Conservation (phyloP, 176 grass and related monocot genomes). For the Oryza coarctata region DNA sequence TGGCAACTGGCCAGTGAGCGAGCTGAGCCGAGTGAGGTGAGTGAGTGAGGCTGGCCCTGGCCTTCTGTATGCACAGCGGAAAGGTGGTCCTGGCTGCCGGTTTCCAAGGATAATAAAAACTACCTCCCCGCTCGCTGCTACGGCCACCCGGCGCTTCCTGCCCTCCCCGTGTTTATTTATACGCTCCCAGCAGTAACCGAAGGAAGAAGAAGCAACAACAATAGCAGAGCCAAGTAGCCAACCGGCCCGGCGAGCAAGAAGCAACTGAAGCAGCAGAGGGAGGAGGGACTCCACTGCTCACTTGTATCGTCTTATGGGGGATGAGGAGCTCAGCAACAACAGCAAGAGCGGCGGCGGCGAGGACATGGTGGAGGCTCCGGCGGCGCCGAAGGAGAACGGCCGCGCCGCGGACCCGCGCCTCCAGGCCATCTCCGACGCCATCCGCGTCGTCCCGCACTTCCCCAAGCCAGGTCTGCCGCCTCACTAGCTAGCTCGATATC, state of each 20-base stretch:
- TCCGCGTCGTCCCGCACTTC: slow-evolving; percentile 95
- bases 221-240: background rate
- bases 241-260: background rate
- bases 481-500: background rate
- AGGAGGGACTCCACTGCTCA: background rate
- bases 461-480: slow-evolving; percentile 71
- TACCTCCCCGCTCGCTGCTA: slow-evolving; percentile 11
- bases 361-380: slow-evolving; percentile 23
- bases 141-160: slow-evolving; percentile 2
- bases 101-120: slow-evolving; percentile 37
- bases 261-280: background rate
- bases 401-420: slow-evolving; percentile 62
- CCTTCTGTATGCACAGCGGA: background rate
- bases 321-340: slow-evolving; percentile 32
- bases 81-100: slow-evolving; percentile 39
- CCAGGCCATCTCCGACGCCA: slow-evolving; percentile 70
- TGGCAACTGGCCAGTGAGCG: slow-evolving; percentile 1
- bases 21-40: background rate
- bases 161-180: slow-evolving; percentile 37
- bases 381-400: slow-evolving; percentile 29
- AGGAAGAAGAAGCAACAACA: background rate
- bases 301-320: slow-evolving; percentile 30
- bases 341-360: background rate
- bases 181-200: slow-evolving; percentile 16
- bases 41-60: background rate